Percentiles rank a stretch among this genome's conserved stretches.
phyloP scores from a whole-genome alignment of 179 eudicot genomes.

The Pouteria campechiana region DNA sequence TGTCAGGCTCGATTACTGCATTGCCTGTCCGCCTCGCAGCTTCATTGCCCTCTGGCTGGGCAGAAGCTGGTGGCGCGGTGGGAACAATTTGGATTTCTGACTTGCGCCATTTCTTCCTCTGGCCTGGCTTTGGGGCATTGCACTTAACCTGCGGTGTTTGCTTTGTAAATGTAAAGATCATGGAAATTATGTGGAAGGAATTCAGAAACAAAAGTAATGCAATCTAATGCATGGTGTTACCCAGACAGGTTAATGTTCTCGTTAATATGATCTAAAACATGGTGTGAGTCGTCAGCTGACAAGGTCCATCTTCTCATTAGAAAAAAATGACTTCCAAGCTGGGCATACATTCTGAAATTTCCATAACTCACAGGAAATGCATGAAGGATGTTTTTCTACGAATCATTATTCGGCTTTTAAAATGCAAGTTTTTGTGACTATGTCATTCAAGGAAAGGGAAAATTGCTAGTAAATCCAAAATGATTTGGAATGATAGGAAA shows the following conservation, averaged over 20 bases:
- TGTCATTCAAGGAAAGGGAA: background rate
- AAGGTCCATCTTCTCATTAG: too few relatives aligned
- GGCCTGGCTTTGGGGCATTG: constrained; percentile 44
- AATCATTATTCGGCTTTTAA: too few relatives aligned
- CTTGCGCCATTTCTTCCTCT: constrained; percentile 78
- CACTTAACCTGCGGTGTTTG: constrained; percentile 74
- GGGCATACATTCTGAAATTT: too few relatives aligned
- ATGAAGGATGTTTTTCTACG: too few relatives aligned
- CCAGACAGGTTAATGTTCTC: too few relatives aligned
- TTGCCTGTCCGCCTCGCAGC: constrained; percentile 21
- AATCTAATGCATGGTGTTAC: background rate
- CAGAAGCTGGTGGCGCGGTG: constrained; percentile 24
- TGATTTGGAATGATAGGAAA: background rate
- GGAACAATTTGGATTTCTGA: constrained; percentile 73
- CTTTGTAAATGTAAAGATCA: too few relatives aligned
- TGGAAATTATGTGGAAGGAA: too few relatives aligned
- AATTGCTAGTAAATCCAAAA: background rate
- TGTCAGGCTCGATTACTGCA: constrained; percentile 21
- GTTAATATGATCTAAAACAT: too few relatives aligned
- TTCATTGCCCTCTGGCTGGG: constrained; percentile 25
- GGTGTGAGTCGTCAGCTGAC: too few relatives aligned
- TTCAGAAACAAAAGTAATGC: background rate
- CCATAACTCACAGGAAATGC: too few relatives aligned
- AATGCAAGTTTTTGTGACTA: too few relatives aligned
- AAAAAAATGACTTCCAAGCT: too few relatives aligned